Conservation (phyloP, 169 alveolate genomes). For the Eimeria praecox region DNA sequence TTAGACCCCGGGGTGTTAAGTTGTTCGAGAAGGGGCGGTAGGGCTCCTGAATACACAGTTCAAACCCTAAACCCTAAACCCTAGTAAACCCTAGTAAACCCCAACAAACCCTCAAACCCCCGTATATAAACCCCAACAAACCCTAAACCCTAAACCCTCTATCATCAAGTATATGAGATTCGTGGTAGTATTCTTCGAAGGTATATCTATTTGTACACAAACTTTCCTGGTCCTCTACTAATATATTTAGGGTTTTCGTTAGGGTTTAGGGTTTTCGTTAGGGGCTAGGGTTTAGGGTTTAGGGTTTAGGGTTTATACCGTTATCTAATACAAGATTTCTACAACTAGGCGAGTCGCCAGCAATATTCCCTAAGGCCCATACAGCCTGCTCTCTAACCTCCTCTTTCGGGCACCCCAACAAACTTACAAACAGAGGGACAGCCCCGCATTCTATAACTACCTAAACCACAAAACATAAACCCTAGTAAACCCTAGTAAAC, state of each 20-base stretch:
- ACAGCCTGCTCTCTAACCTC: slow-evolving; percentile 98
- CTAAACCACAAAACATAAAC: neutral
- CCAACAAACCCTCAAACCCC: no score
- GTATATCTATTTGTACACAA: no score
- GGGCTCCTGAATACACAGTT: slow-evolving; percentile 88
- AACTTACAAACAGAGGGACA: slow-evolving; percentile 81
- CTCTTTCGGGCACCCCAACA: slow-evolving; percentile 93
- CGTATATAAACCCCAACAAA: no score
- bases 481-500: no score
- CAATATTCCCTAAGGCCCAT: slow-evolving; percentile 99
- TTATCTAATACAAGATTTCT: slow-evolving; percentile 89
- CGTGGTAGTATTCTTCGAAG: no score
- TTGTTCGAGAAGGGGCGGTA: slow-evolving; percentile 90
- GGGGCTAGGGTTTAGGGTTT: neutral
- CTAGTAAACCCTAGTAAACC: no score
- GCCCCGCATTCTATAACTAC: slow-evolving; percentile 80
- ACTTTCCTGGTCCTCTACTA: no score
- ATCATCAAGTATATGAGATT: no score
- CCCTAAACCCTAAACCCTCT: slow-evolving; percentile 58
- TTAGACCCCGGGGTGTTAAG: slow-evolving; percentile 90
- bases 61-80: slow-evolving; percentile 38
- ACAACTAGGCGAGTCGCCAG: slow-evolving; percentile 98
- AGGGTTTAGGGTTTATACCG: slow-evolving; percentile 61
- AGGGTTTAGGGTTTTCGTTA: no score
- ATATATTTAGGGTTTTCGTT: no score